Base-by-base conservation (phyloP, 371 early-diverging fungal genomes). In the Rhizomucor pusillus region DNA sequence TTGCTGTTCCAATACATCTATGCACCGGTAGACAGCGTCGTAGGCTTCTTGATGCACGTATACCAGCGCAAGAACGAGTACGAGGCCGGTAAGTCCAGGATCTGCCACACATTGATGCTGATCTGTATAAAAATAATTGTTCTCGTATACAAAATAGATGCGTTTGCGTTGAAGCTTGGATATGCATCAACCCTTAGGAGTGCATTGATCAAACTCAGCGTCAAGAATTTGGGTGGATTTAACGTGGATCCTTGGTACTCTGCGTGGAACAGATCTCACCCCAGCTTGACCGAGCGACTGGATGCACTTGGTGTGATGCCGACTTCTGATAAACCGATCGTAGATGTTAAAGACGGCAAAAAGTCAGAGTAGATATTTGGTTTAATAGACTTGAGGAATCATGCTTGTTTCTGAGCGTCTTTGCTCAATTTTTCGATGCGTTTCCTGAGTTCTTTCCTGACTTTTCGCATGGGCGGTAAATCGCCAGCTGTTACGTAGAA, bases 181-280 rank as follows among this genome's bases (percentile, higher is more conserved):
- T 92, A 90, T 67, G 90, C 89, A 14, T 71, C 80, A 34, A 71
- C 84, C 9, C 73, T 99, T 40, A 83, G 84, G 22, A 81, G 82
- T 44, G 94, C 88, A 6, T 75, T 99, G 57, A 89, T 95, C 60
- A 97, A 97, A 67, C 66, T 99, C 23, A 89, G 92, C 55, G 81
- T 86, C 14, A 91, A 96, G 82, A 99, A 99, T 72, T 74, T 90
- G 66, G 86, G 91, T 36, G 88, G 89, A 43, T 79, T 95, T 72
- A 92, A 90, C 60, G 89, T 93, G 6, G 98, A 99, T 71, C 75
- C 82, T 48, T 81, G 90, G 63, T 95, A 94, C 68, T 93, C 95
- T 22, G 90, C 91, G n/a, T 93, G 90, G 81, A 87, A 97, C 57
- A 90, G 93, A 62, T 90, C 91, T 9, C 98, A 98, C 65, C 99